phyloP scores from a whole-genome alignment of 768 basidiomycete species.

The Grammothele lineata region DNA sequence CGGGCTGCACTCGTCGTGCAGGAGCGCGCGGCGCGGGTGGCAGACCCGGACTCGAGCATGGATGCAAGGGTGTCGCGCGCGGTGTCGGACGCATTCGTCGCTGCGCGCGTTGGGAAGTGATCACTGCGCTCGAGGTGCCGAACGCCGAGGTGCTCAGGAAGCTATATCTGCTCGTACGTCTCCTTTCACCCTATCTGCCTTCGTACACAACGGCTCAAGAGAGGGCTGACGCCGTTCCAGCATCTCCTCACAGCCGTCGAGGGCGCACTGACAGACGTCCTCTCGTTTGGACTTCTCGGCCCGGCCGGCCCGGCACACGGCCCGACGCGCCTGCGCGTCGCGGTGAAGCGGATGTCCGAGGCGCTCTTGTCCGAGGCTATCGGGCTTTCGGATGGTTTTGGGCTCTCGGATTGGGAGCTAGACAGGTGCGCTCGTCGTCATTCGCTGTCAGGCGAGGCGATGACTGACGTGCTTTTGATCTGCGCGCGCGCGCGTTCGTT shows the following conservation, averaged over 20 bases:
- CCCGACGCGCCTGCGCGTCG: slow-evolving; percentile 45
- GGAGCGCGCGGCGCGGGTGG: slow-evolving; percentile 29
- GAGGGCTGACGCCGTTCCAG: no score
- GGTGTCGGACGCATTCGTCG: slow-evolving; percentile 68
- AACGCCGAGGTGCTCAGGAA: slow-evolving; percentile 24
- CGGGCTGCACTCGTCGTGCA: slow-evolving; percentile 60
- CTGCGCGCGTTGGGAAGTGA: slow-evolving; percentile 48
- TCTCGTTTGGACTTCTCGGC: slow-evolving; percentile 48
- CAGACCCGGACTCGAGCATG: slow-evolving; percentile 48
- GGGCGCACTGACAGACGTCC: slow-evolving; percentile 50
- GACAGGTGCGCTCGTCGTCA: slow-evolving; percentile 43
- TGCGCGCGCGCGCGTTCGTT: background rate
- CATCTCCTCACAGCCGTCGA: slow-evolving; percentile 59
- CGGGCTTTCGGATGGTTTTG: slow-evolving; percentile 69
- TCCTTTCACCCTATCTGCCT: background rate
- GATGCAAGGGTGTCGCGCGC: slow-evolving; percentile 58
- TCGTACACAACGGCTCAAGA: no score
- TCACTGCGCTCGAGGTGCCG: slow-evolving; percentile 28
- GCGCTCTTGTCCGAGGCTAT: slow-evolving; percentile 60
- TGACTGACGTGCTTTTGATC: background rate
- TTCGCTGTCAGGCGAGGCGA: background rate
- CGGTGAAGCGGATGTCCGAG: slow-evolving; percentile 45
- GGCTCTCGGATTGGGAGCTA: slow-evolving; percentile 71
- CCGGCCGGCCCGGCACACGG: slow-evolving; percentile 28
- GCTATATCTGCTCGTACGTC: slow-evolving; percentile 43